Evolutionary conservation across 257 asterid species (phyloP).

Genomic region (Salvia splendens): DNA sequence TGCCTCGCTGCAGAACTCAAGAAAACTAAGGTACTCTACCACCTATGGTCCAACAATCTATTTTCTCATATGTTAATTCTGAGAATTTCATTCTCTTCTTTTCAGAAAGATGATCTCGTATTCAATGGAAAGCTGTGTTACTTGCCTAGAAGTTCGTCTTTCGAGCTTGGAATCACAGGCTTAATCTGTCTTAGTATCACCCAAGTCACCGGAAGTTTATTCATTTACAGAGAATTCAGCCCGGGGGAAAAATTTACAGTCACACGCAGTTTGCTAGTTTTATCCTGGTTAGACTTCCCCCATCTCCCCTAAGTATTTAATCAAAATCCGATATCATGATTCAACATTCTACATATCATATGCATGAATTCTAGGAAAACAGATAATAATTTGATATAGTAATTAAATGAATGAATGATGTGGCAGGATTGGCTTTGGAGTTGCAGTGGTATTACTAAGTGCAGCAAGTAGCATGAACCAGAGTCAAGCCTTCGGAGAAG

Average conservation of each 20-base stretch:
- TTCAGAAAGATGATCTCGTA: slow-evolving; percentile 61
- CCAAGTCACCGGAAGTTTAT: slow-evolving; percentile 54
- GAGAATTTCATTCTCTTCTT: background rate
- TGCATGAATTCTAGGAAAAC: background rate
- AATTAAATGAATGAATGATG: background rate
- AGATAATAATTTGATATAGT: background rate
- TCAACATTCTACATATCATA: too few species aligned
- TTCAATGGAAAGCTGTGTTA: slow-evolving; percentile 66
- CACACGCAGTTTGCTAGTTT: slow-evolving; percentile 41
- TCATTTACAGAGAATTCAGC: slow-evolving; percentile 42
- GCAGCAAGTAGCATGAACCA: slow-evolving; percentile 72
- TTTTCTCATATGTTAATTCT: background rate
- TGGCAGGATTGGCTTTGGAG: slow-evolving; percentile 73
- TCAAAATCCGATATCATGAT: too few species aligned
- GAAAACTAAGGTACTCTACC: slow-evolving; percentile 56
- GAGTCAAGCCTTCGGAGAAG: slow-evolving; percentile 64
- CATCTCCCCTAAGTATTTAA: background rate
- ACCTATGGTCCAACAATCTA: too few species aligned
- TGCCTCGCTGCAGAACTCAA: slow-evolving; percentile 83
- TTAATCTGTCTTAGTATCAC: slow-evolving; percentile 40
- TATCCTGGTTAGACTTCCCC: slow-evolving; percentile 59
- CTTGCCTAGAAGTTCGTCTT: slow-evolving; percentile 55
- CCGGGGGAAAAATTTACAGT: slow-evolving; percentile 39
- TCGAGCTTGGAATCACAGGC: slow-evolving; percentile 58
- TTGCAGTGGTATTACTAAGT: slow-evolving; percentile 47